Evolutionary conservation across 768 basidiomycete species (phyloP), one percentile per base, ranked within the genome.

Genomic region (Paxillus ammoniavirescens): DNA sequence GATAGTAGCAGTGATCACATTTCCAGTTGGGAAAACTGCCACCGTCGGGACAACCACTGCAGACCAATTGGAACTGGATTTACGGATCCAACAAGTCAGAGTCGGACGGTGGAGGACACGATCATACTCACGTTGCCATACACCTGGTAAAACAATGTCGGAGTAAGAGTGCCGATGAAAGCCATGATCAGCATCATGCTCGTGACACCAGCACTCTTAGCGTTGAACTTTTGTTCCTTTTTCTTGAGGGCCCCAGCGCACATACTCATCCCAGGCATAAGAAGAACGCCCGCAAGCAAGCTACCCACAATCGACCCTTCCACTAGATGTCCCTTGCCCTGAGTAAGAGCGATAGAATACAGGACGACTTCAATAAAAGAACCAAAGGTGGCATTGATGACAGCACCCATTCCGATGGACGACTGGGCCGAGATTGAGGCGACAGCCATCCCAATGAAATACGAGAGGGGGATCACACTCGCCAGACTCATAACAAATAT

Each of bases 161-260:
- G 97, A 0, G 93, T 84, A 53, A 99, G 76, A 2, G 91, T 92
- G 12, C 97, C 97, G 56, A 99, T 96, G 68, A 99, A 92, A 12
- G 97, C 97, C 96, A 98, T 98, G 73, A 99, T 98, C 68, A 99
- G 72, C 92, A 99, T 96, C 77, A 97, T 97, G 68, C 94, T 97
- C 0, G 97, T 99, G 14, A 99, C 97, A 36, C 97, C 92, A 6
- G 97, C 97, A 64, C 91, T 93, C 76, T 93, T 98, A n/a, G 97
- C 97, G 64, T 99, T 99, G 77, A 99, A 99, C 61, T 86, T 91
- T 68, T 95, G 93, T 71, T 99, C 97, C 74, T 99, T 99, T 66
- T 88, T 77, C 64, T 83, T 79, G 54, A 97, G 59, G 0, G 97
- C 97, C 8, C 89, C 91, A 36, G 89, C 89, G 63, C 88, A 87